phyloP scores from a whole-genome alignment of 2,329 filamentous ascomycete species.

The Sporothrix variecibatus region DNA sequence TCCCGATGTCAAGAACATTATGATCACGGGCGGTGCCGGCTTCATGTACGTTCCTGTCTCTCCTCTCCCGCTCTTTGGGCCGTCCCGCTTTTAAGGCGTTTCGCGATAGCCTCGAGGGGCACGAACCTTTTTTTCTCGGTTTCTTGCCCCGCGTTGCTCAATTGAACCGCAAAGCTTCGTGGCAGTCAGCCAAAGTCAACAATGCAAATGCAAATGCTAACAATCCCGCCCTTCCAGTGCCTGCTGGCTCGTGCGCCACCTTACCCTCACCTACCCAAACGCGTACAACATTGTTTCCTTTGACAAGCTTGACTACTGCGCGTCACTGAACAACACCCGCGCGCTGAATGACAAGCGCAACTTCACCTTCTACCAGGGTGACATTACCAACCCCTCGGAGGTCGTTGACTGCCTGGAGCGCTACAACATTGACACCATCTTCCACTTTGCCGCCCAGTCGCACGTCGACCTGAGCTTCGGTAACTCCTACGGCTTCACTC shows the following conservation, averaged over 20 bases:
- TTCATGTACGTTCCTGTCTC: slow-evolving; percentile 68
- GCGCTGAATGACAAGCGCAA: slow-evolving; percentile 67
- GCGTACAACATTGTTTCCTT: slow-evolving; percentile 80
- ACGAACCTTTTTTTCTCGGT: neutral
- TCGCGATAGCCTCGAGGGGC: neutral
- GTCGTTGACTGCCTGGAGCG: slow-evolving; percentile 71
- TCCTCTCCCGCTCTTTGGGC: neutral
- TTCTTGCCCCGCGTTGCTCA: neutral
- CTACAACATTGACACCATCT: slow-evolving; percentile 74
- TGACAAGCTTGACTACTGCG: slow-evolving; percentile 82
- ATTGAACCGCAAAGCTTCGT: neutral
- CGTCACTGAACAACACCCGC: slow-evolving; percentile 77
- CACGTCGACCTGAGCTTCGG: slow-evolving; percentile 82
- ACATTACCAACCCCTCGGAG: slow-evolving; percentile 70
- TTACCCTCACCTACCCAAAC: slow-evolving; percentile 70
- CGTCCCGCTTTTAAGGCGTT: neutral
- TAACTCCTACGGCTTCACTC: slow-evolving; percentile 79
- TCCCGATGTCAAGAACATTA: slow-evolving; percentile 73
- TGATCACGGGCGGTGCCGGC: slow-evolving; percentile 80
- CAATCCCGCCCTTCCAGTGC: slow-evolving; percentile 53
- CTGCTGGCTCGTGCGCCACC: slow-evolving; percentile 79
- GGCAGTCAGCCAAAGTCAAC: neutral
- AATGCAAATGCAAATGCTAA: neutral
- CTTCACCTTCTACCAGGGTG: slow-evolving; percentile 78
- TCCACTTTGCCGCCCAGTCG: slow-evolving; percentile 84